Base-by-base conservation (phyloP, 2,329 filamentous ascomycete species). In the Colletotrichum sp. region DNA sequence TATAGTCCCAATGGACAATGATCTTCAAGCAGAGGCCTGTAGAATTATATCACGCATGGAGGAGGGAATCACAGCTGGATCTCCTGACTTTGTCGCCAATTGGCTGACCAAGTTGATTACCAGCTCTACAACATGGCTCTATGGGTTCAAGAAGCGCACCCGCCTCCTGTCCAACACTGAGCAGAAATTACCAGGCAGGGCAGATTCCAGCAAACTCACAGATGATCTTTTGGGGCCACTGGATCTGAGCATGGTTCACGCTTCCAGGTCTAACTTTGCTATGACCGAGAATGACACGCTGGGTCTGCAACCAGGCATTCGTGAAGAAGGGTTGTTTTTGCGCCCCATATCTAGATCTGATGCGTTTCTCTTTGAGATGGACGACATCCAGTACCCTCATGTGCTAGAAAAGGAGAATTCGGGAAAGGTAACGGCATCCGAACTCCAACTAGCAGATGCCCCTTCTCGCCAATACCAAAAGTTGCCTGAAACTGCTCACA, bases 1-100 rank as follows among this genome's bases (percentile, higher is more conserved):
- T 28, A 28, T 49, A 49, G 26, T 59, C 55, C 13, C 21, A 59
- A 90, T 90, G 84, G 90, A 93, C 71, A 83, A 88, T 7, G 91
- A 93, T 81, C 86, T 93, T 18, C 91, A 93, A 80, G 84, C 86
- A 8, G 90, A 92, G 81, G 90, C 91, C n/a, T 91, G 90, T 79
- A 88, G 86, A 28, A 90, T 93, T 63, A 84, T 93, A 24, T 88
- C 89, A 3, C 85, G 90, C 16, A 86, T 90, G 73, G 91, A 93
- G 77, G 87, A 89, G 68, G 85, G 86, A 5, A 89, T 88, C 18
- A 86, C 84, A 4, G 84, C 86, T 39, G 55, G 26, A 13, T 87
- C 90, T 3, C 89, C 88, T 1, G 88, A 90, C 18, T 82, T 84
- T 5, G 83, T 91, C 12, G 88, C 89, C 13, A 90, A 90, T 80